Evolutionary conservation across 2,329 filamentous ascomycete genomes (phyloP).

Genomic region (Apiospora saccharicola): DNA sequence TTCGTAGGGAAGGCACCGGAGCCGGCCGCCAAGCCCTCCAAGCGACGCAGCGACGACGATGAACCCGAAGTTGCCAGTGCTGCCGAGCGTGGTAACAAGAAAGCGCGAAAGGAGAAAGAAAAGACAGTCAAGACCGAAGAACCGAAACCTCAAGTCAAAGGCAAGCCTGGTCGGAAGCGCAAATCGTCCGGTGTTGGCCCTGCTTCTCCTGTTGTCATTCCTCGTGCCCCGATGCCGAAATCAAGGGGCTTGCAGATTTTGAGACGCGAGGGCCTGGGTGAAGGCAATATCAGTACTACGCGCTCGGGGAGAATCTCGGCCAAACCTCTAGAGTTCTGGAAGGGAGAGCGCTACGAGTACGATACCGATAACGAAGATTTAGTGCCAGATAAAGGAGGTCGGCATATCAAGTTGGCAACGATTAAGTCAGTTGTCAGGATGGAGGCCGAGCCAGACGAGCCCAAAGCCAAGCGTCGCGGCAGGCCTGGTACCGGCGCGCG

Average conservation of each 20-base stretch:
- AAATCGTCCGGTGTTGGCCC: conserved; percentile 50
- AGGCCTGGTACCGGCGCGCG: conserved; percentile 32
- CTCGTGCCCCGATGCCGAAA: conserved; percentile 63
- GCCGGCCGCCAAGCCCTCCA: conserved; percentile 28
- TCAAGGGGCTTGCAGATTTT: conserved; percentile 61
- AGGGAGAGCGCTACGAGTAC: conserved; percentile 79
- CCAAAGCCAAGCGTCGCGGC: conserved; percentile 36
- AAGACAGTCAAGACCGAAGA: conserved; percentile 31
- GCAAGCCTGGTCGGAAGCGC: conserved; percentile 44
- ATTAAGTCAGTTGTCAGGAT: conserved; percentile 82
- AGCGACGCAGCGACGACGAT: conserved; percentile 34
- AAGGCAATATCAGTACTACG: conserved; percentile 64
- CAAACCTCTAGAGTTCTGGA: conserved; percentile 84
- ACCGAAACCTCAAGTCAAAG: conserved; percentile 38
- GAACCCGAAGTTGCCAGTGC: conserved; percentile 27
- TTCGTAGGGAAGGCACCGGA: conserved; percentile 29
- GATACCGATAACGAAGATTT: conserved; percentile 64
- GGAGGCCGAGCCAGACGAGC: conserved; percentile 53
- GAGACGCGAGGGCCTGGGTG: conserved; percentile 57
- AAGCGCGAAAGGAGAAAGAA: conserved; percentile 37
- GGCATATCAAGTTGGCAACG: conserved; percentile 68
- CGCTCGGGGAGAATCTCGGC: conserved; percentile 82
- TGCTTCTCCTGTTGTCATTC: conserved; percentile 58
- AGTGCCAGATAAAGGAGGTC: conserved; percentile 46
- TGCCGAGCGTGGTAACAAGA: conserved; percentile 32